A percentile compares a stretch with the other conserved stretches of the same genome.
Conservation (phyloP, 192 early-diverging fungal species). For the Martensiomyces pterosporus region DNA sequence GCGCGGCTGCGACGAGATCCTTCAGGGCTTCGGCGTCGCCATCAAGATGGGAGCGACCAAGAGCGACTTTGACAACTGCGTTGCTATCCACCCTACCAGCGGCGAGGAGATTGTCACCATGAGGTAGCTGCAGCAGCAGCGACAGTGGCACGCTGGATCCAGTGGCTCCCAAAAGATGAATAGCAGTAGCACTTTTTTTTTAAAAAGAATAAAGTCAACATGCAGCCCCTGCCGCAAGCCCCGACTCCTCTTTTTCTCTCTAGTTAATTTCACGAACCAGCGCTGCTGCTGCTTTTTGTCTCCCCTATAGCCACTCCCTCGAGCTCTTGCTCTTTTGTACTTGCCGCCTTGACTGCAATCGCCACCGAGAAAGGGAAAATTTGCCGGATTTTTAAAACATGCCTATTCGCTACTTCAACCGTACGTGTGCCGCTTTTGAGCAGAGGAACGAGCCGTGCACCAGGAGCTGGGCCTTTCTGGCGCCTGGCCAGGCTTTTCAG, state of each 20-base stretch:
- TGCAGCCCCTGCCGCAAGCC: too few species aligned
- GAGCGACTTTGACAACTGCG: slow-evolving; percentile 90
- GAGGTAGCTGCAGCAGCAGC: slow-evolving; percentile 19
- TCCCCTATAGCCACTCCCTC: not conserved
- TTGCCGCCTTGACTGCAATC: not conserved
- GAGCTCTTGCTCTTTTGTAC: not conserved
- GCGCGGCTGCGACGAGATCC: slow-evolving; percentile 78
- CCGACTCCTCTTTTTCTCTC: slow-evolving; percentile 2
- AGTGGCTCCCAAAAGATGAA: too few species aligned
- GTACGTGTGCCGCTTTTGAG: too few species aligned
- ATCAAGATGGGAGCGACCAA: slow-evolving; percentile 99
- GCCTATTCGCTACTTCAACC: slow-evolving; percentile 47
- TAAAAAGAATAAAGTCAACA: too few species aligned
- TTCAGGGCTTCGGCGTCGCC: slow-evolving; percentile 97
- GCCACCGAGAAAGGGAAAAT: not conserved
- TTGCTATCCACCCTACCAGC: slow-evolving; percentile 97
- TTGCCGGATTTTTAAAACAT: slow-evolving; percentile 2
- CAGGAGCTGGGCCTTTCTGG: too few species aligned
- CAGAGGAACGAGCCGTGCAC: too few species aligned
- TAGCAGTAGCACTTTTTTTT: too few species aligned
- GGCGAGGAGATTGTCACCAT: slow-evolving; percentile 89
- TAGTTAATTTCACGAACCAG: too few species aligned
- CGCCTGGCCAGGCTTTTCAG: too few species aligned
- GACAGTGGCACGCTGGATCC: too few species aligned
- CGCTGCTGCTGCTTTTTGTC: not conserved